phyloP scores from a whole-genome alignment of 768 basidiomycete species.

The Lentinula detonsa region DNA sequence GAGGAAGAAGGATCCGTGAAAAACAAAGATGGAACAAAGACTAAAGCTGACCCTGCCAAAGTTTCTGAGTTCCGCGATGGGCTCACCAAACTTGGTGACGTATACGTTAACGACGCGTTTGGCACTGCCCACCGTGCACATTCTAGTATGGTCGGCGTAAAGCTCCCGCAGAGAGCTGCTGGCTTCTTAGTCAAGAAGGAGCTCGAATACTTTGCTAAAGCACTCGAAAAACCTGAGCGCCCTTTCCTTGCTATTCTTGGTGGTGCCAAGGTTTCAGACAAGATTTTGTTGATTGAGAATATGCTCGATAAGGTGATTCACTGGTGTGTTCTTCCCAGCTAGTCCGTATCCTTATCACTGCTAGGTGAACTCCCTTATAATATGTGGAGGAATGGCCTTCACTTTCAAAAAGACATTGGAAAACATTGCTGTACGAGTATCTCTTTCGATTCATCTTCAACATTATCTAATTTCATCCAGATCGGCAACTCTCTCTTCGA shows the following conservation, averaged over 20 bases:
- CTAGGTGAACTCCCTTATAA: conserved; percentile 91
- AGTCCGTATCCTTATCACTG: not conserved
- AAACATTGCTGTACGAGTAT: conserved; percentile 52
- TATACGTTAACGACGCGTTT: conserved; percentile 98
- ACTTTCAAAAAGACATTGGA: conserved; percentile 97
- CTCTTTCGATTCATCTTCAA: not conserved
- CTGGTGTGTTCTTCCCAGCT: not conserved
- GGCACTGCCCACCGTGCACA: conserved; percentile 98
- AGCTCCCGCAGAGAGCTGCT: conserved; percentile 86
- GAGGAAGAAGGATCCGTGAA: conserved; percentile 96
- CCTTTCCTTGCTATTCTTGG: conserved; percentile 98
- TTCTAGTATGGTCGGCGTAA: conserved; percentile 97
- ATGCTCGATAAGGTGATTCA: conserved; percentile 87
- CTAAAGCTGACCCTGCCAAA: conserved; percentile 80
- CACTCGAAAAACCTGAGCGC: conserved; percentile 86
- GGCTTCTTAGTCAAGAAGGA: conserved; percentile 99
- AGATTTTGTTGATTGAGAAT: conserved; percentile 98
- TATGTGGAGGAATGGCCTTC: conserved; percentile 98
- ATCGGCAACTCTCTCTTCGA: conserved; percentile 97
- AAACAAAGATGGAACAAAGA: conserved; percentile 92
- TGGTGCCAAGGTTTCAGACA: conserved; percentile 98
- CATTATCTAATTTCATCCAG: conserved; percentile 28
- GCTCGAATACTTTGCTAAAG: conserved; percentile 97
- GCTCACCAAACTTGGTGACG: conserved; percentile 88
- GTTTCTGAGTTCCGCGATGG: conserved; percentile 82